Conservation (phyloP, 139 green algal genomes). For the Dunaliella primolecta region DNA sequence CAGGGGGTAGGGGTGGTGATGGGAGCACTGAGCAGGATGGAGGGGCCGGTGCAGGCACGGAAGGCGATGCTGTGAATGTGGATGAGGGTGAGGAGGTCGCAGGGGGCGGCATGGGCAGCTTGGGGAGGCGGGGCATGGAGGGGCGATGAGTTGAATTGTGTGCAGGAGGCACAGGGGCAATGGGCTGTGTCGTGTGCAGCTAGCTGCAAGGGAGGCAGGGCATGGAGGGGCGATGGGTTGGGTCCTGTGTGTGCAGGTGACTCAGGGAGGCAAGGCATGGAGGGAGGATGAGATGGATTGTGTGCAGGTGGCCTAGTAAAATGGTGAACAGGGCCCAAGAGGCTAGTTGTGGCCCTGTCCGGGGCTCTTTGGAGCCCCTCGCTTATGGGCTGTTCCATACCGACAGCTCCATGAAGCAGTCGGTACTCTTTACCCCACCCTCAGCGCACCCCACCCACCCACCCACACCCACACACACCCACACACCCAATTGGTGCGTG, state of each 20-base stretch:
- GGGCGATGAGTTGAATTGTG: not conserved
- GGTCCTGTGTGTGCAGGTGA: not conserved
- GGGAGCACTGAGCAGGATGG: not conserved
- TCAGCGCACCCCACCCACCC: too few relatives aligned
- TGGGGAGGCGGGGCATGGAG: not conserved
- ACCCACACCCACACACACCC: too few relatives aligned
- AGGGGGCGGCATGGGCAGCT: not conserved
- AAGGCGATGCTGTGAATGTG: not conserved
- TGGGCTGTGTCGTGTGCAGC: not conserved
- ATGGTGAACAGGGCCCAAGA: not conserved
- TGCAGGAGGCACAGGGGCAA: not conserved
- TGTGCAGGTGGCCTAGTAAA: not conserved
- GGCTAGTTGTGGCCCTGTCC: too few relatives aligned
- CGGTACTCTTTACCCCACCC: too few relatives aligned
- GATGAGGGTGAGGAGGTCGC: not conserved
- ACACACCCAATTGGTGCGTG: too few relatives aligned
- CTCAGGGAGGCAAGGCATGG: not conserved
- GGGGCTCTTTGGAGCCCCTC: too few relatives aligned
- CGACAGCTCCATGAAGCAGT: too few relatives aligned
- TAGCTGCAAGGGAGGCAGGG: not conserved
- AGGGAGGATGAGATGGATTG: not conserved
- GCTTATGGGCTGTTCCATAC: too few relatives aligned
- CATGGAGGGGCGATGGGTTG: not conserved
- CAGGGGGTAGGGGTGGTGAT: too few relatives aligned
- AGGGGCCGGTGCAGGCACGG: not conserved